Percentiles rank a stretch among this genome's conserved stretches.
Conservation (phyloP, 2,329 filamentous ascomycete species). For the Aspergillus persii region DNA sequence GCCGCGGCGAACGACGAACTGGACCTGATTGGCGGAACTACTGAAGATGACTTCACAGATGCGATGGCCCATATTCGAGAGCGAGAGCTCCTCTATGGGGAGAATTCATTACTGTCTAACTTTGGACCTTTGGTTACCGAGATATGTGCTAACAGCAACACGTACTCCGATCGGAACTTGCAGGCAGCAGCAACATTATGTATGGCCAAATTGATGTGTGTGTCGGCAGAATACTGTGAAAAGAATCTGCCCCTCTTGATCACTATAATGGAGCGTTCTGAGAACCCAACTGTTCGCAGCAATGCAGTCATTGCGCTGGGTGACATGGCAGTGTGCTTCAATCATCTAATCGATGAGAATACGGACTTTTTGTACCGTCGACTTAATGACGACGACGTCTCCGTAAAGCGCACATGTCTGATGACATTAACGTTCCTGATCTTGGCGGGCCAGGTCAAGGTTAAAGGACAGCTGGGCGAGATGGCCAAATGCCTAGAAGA, state of each 20-base stretch:
- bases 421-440: slow-evolving; percentile 99
- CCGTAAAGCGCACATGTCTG: slow-evolving; percentile 93
- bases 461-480: slow-evolving; percentile 96
- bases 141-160: slow-evolving; percentile 91
- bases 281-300: slow-evolving; percentile 86
- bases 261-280: slow-evolving; percentile 93
- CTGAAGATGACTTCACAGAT: slow-evolving; percentile 89
- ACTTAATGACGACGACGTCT: slow-evolving; percentile 81
- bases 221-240: slow-evolving; percentile 95
- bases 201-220: slow-evolving; percentile 97
- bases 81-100: slow-evolving; percentile 77
- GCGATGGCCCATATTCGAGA: slow-evolving; percentile 82
- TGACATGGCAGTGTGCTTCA: slow-evolving; percentile 99
- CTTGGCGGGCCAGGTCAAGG: slow-evolving; percentile 95
- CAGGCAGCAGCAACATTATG: slow-evolving; percentile 93
- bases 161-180: slow-evolving; percentile 82
- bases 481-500: slow-evolving; percentile 99
- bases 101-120: slow-evolving; percentile 77
- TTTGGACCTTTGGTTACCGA: slow-evolving; percentile 92
- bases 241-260: slow-evolving; percentile 88
- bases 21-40: slow-evolving; percentile 94
- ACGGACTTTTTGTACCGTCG: slow-evolving; percentile 96
- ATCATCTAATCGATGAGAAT: slow-evolving; percentile 98
- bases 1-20: slow-evolving; percentile 77
- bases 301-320: slow-evolving; percentile 96